phyloP scores from a whole-genome alignment of 345 rosid genomes.

The Brassica napus region Da-Ae NC_063446.1:66607501-66608000 shows the following conservation, averaged over 20 bases:
- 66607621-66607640: background rate
- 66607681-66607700: background rate
- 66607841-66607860: background rate
- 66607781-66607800: background rate
- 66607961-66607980: background rate
- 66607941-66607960: background rate
- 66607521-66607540: background rate
- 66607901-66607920: background rate
- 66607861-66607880: background rate
- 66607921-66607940: background rate
- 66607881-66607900: background rate
- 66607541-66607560: background rate
- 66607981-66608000: background rate
- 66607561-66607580: background rate
- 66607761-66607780: background rate
- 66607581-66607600: background rate
- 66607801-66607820: background rate
- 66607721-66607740: background rate
- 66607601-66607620: background rate
- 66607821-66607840: background rate
- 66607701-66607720: background rate
- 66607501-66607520: background rate
- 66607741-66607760: background rate
- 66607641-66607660: background rate
- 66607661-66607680: background rate